Evolutionary conservation across 495 filamentous ascomycete genomes (phyloP), one percentile per base, ranked within the genome.

Genomic region (Penicillium riverlandense): DNA sequence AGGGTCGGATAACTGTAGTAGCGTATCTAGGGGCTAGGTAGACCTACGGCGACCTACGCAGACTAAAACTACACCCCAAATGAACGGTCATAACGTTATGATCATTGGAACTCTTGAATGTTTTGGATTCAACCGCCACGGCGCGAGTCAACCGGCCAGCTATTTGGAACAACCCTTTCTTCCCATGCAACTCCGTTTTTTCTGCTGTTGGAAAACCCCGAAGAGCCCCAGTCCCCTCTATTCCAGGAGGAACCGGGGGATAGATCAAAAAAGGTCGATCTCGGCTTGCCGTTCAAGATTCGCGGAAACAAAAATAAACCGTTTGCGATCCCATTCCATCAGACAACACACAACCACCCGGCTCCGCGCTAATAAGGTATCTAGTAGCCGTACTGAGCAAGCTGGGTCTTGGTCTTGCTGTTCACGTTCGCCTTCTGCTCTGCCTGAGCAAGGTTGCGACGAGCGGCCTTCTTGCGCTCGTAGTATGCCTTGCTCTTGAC

Each of bases 401-500:
- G 72, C 70, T 86, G 79, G 69, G 66, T 69, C 75, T 82, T 82
- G 57, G 72, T 76, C 70, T 80, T 77, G 41, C 74, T 79, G 76
- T 90, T 83, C 71, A 95, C 85, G 65, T 78, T 88, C 48, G 89
- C 89, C 66, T 73, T 84, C 84, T 90, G 88, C 79, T 92, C 80
- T 59, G 92, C 91, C 67, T 96, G 86, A 55, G 81, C 76, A 45
- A 95, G 76, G 75, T 88, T 86, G 78, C 83, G 89, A 67, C 83
- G 80, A 57, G 85, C 84, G 44, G 83, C 78, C 90, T 95, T 95
- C 92, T 96, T 98, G 80, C 89, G 88, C 76, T 89, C 88, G 80
- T 98, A 98, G 85, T 96, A 98, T 66, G 92, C 92, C 60, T 85
- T 82, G 63, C 90, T 87, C 84, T 97, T 97, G 70, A 91, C 90